Conservation (phyloP, 306 rosid genomes). For the Ormosia semicastrata region DNA sequence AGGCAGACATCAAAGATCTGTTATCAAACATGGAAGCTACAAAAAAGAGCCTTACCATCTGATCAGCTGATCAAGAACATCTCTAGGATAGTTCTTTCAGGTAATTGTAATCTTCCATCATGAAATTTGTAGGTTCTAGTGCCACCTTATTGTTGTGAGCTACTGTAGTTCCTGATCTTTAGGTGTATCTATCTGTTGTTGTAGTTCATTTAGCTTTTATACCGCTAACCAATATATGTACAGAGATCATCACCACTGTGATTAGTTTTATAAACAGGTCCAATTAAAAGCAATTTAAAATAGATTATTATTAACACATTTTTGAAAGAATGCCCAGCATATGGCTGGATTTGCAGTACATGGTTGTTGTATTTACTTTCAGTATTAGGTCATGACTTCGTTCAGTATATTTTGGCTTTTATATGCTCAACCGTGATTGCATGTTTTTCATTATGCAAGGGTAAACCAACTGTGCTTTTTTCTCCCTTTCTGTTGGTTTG, state of each 20-base stretch:
- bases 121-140: conserved; percentile 42
- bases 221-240: conserved; percentile 70
- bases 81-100: conserved; percentile 38
- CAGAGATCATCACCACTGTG: conserved; percentile 46
- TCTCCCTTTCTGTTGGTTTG: no score
- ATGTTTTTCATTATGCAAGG: not conserved
- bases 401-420: not conserved
- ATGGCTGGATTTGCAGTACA: conserved; percentile 20
- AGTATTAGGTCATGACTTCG: not conserved
- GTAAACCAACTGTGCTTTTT: not conserved
- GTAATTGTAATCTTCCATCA: conserved; percentile 29
- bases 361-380: no score
- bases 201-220: conserved; percentile 32
- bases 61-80: conserved; percentile 28
- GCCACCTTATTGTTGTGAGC: conserved; percentile 32
- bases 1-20: conserved; percentile 83
- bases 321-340: not conserved
- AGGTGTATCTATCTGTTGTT: conserved; percentile 39
- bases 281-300: conserved; percentile 30
- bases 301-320: conserved; percentile 6
- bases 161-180: conserved; percentile 35
- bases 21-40: conserved; percentile 94
- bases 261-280: conserved; percentile 38
- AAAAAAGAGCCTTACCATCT: conserved; percentile 75
- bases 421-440: not conserved